These are phyloP conservation scores for Alternaria atra DNA, from an alignment of 2,329 filamentous ascomycete genomes.

Conservation along the genomic window DNA sequence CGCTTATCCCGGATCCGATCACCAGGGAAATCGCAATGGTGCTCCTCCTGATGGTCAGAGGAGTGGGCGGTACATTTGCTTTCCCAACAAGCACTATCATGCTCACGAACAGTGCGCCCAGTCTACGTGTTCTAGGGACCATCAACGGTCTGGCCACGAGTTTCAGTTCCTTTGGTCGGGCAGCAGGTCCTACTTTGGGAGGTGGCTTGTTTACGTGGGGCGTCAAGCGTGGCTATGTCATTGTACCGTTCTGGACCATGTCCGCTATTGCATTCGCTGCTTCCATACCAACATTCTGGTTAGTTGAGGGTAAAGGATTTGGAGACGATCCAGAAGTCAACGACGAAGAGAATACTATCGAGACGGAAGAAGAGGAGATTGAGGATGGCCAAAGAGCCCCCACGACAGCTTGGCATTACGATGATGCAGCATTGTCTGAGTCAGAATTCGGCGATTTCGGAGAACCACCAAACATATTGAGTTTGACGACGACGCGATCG, in stretches of 20 bases:
- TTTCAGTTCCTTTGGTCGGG: constrained; percentile 80
- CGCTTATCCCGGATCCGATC: constrained; percentile 63
- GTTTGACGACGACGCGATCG: constrained; percentile 41
- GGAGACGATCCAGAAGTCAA: constrained; percentile 49
- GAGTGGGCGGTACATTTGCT: constrained; percentile 78
- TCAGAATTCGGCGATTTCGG: constrained; percentile 50
- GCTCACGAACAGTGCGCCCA: constrained; percentile 84
- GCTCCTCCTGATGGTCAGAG: constrained; percentile 75
- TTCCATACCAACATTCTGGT: constrained; percentile 75
- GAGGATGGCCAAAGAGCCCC: neutral
- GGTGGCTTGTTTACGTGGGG: constrained; percentile 80
- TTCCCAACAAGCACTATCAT: constrained; percentile 92
- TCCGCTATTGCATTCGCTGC: constrained; percentile 69
- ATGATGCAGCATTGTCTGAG: constrained; percentile 40
- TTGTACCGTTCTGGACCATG: constrained; percentile 85
- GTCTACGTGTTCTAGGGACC: constrained; percentile 80
- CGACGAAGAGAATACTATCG: constrained; percentile 45
- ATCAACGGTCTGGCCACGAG: constrained; percentile 91
- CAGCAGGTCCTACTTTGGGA: constrained; percentile 76
- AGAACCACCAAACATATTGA: constrained; percentile 45
- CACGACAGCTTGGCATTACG: constrained; percentile 6
- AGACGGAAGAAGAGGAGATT: constrained; percentile 27
- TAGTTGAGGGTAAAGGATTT: constrained; percentile 78
- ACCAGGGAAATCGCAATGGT: constrained; percentile 70
- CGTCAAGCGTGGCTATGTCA: constrained; percentile 76